Evolutionary conservation across 2,329 filamentous ascomycete species (phyloP).

Genomic region (Epichloe hybrida): DNA sequence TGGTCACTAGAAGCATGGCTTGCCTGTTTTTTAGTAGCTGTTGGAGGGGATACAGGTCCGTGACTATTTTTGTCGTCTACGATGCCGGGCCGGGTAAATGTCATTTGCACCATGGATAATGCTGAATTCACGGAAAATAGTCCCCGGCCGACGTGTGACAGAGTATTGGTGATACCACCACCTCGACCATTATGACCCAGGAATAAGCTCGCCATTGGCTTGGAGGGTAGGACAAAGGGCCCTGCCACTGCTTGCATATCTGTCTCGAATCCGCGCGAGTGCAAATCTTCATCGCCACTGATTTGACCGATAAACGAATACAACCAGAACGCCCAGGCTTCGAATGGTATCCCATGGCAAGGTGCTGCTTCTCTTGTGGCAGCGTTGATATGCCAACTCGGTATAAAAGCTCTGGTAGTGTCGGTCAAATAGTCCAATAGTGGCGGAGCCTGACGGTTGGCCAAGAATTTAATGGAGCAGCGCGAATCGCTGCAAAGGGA

Average conservation of each 20-base stretch:
- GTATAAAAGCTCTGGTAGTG: constrained; percentile 16
- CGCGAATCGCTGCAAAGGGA: constrained; percentile 20
- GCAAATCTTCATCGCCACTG: constrained; percentile 21
- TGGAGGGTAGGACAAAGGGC: constrained; percentile 25
- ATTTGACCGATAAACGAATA: constrained; percentile 27
- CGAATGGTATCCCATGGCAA: constrained; percentile 23
- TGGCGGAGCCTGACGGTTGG: constrained; percentile 15
- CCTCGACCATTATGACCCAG: constrained; percentile 23
- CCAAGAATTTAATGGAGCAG: constrained; percentile 20
- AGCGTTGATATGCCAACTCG: constrained; percentile 18
- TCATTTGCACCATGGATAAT: constrained; percentile 11
- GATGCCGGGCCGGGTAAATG: constrained; percentile 17
- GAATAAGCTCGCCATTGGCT: constrained; percentile 23
- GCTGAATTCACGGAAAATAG: constrained; percentile 16
- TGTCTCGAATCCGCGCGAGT: constrained; percentile 7
- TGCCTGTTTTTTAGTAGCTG: constrained; percentile 6
- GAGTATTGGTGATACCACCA: constrained; percentile 20
- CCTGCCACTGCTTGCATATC: constrained; percentile 20
- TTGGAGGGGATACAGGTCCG: constrained; percentile 2
- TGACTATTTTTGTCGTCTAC: background rate
- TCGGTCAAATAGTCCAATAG: constrained; percentile 22
- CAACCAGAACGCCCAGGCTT: constrained; percentile 28
- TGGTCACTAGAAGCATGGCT: constrained; percentile 8
- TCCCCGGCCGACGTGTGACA: constrained; percentile 23
- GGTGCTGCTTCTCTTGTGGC: constrained; percentile 14